A percentile compares a stretch with the other conserved stretches of the same genome.
Evolutionary conservation across 139 green algal genomes (phyloP).

Genomic region (Chlamydomonas sp.): DNA sequence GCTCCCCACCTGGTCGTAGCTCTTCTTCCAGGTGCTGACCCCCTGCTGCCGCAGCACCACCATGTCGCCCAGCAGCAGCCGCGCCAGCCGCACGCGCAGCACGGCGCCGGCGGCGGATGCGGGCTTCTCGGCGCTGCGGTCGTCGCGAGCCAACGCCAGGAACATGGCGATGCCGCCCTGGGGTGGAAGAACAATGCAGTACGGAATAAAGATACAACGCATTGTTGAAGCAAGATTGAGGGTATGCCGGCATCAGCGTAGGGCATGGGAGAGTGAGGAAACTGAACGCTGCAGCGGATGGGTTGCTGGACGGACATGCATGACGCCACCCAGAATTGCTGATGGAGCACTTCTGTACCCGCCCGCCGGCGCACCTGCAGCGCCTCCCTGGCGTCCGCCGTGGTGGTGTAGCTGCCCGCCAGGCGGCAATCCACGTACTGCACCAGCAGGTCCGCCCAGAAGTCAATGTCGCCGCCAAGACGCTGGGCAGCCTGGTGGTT

Average conservation of each 20-base stretch:
- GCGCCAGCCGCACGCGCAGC: conserved; percentile 43
- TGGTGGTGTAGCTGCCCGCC: conserved; percentile 43
- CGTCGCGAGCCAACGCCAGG: conserved; percentile 37
- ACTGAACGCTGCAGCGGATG: too few species aligned
- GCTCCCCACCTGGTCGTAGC: conserved; percentile 33
- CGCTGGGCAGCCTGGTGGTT: conserved; percentile 24
- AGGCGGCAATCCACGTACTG: conserved; percentile 48
- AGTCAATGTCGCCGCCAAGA: conserved; percentile 52
- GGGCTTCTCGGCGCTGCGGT: conserved; percentile 54
- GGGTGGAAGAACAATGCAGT: too few species aligned
- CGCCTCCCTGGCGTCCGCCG: conserved; percentile 44
- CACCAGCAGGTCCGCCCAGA: conserved; percentile 47
- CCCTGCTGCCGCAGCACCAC: conserved; percentile 37
- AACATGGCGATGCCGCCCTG: conserved; percentile 58
- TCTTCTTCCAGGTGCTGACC: conserved; percentile 54
- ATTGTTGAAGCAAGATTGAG: too few species aligned
- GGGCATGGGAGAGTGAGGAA: too few species aligned
- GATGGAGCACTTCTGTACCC: too few species aligned
- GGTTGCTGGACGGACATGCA: too few species aligned
- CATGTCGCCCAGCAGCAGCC: conserved; percentile 32
- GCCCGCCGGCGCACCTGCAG: conserved; percentile 26
- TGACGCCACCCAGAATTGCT: too few species aligned
- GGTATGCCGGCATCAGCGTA: too few species aligned
- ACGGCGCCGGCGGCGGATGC: conserved; percentile 44
- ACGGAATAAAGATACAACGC: too few species aligned